Conservation (phyloP, 257 asterid species). For the Nicotiana otophora region DNA sequence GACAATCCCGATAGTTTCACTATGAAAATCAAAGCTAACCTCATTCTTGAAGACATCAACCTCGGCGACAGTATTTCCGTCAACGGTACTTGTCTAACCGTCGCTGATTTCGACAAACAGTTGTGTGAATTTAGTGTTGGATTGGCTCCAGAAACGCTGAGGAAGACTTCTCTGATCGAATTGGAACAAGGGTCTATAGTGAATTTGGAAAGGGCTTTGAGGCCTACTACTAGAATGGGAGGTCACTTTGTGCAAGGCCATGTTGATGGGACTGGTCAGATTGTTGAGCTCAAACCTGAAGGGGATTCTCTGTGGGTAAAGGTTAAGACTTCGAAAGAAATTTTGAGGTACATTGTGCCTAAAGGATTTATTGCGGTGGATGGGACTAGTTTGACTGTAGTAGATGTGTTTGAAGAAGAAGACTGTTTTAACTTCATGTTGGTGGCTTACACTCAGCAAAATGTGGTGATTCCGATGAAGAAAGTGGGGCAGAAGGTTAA, state of each 20-base stretch:
- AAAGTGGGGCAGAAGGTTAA: conserved; percentile 81
- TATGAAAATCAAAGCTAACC: conserved; percentile 55
- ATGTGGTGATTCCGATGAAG: conserved; percentile 69
- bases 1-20: conserved; percentile 48
- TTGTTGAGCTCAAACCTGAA: conserved; percentile 47
- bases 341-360: conserved; percentile 76
- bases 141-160: conserved; percentile 72
- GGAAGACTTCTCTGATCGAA: conserved; percentile 63
- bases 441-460: conserved; percentile 72
- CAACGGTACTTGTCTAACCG: conserved; percentile 83
- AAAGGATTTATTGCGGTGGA: conserved; percentile 82
- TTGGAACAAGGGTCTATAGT: conserved; percentile 55
- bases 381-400: conserved; percentile 89
- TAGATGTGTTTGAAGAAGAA: conserved; percentile 71
- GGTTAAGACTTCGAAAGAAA: conserved; percentile 44
- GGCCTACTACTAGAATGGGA: conserved; percentile 80
- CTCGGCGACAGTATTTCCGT: conserved; percentile 90
- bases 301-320: conserved; percentile 88
- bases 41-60: conserved; percentile 60
- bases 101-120: conserved; percentile 45
- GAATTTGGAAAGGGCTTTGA: conserved; percentile 78
- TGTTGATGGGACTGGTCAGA: conserved; percentile 77
- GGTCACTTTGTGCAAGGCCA: conserved; percentile 96
- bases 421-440: conserved; percentile 65
- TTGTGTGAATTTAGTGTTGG: conserved; percentile 59